phyloP scores from a whole-genome alignment of 495 filamentous ascomycete species.

The Penicillium angulare region DNA sequence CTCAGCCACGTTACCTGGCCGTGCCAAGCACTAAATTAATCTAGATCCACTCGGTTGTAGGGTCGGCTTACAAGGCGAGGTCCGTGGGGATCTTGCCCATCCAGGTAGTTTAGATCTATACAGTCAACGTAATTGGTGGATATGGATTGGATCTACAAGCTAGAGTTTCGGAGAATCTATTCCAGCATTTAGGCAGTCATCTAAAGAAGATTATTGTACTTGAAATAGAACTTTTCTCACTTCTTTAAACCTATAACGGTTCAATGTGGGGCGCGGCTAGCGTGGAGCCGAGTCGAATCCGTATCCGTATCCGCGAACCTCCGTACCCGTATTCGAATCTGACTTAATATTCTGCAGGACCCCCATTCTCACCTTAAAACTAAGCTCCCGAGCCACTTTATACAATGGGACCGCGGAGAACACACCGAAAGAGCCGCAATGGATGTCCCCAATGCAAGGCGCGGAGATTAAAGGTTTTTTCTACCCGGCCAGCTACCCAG shows the following conservation, averaged over 20 bases:
- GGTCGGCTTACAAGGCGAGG: no score
- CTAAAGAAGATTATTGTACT: no score
- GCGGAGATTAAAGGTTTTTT: constrained; percentile 22
- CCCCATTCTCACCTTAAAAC: background rate
- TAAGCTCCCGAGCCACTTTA: background rate
- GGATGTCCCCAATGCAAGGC: constrained; percentile 27
- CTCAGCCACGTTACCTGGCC: no score
- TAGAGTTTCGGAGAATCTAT: no score
- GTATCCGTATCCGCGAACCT: constrained; percentile 19
- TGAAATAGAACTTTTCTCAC: no score
- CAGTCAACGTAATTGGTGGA: no score
- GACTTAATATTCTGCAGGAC: background rate
- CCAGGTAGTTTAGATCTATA: no score
- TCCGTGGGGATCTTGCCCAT: no score
- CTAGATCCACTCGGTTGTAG: no score
- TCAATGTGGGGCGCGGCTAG: background rate
- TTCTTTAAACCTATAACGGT: background rate
- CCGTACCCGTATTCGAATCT: constrained; percentile 15
- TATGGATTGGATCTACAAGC: no score
- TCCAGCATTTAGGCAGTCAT: no score
- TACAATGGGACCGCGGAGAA: constrained; percentile 23
- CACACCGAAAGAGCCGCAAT: constrained; percentile 28
- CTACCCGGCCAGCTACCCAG: background rate
- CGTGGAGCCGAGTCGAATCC: constrained; percentile 10
- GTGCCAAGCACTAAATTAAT: no score